A percentile compares a stretch with the other conserved stretches of the same genome.
Evolutionary conservation across 2,329 filamentous ascomycete genomes (phyloP).

Genomic region (Mycosphaerella sp.): DNA sequence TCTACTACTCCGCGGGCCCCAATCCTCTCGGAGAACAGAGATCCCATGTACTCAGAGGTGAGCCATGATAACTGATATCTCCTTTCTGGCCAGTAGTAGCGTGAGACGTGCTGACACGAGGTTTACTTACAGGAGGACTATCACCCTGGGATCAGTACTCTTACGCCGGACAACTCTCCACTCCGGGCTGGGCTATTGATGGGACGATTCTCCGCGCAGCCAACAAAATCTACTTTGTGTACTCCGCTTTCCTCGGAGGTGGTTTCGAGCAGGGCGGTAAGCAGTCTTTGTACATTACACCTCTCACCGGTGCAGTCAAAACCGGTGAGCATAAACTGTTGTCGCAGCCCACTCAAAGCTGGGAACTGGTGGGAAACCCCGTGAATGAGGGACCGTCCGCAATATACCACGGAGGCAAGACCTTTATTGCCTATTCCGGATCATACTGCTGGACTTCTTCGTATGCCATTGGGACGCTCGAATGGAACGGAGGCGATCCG

Average conservation of each 20-base stretch:
- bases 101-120: background rate
- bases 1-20: slow-evolving; percentile 52
- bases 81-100: background rate
- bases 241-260: slow-evolving; percentile 40
- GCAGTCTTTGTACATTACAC: slow-evolving; percentile 40
- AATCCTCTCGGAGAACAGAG: slow-evolving; percentile 45
- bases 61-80: background rate
- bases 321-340: slow-evolving; percentile 46
- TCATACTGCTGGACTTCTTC: slow-evolving; percentile 52
- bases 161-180: slow-evolving; percentile 44
- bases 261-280: slow-evolving; percentile 35
- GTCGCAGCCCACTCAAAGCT: slow-evolving; percentile 46
- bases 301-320: slow-evolving; percentile 37
- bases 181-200: slow-evolving; percentile 48
- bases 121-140: slow-evolving; percentile 39
- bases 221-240: slow-evolving; percentile 48
- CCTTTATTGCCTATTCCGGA: slow-evolving; percentile 50
- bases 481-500: slow-evolving; percentile 50
- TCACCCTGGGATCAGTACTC: slow-evolving; percentile 48
- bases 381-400: slow-evolving; percentile 53
- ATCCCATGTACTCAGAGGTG: slow-evolving; percentile 44
- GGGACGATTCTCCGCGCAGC: slow-evolving; percentile 47
- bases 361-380: slow-evolving; percentile 45
- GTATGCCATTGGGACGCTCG: slow-evolving; percentile 50
- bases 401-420: slow-evolving; percentile 49